Evolutionary conservation across 306 rosid species (phyloP), one percentile per base, ranked within the genome.

Genomic region (Vigna angularis): DNA sequence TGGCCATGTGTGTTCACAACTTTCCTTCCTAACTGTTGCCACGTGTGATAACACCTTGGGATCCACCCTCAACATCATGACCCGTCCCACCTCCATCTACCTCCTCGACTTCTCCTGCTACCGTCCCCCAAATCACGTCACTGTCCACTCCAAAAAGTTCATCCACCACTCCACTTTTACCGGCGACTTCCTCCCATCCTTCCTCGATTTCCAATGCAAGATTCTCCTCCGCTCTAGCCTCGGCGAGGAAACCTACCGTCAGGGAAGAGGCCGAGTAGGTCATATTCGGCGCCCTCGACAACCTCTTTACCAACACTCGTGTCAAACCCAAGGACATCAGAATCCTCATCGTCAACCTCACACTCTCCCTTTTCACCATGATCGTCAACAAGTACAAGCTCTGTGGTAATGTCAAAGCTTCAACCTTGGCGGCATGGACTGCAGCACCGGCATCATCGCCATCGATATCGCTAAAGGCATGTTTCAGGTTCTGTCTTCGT

Each of bases 351-450:
- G 93, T 91, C 79, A 87, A 84, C 61, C 96, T 92, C 6, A 87
- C 90, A 0, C 96, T 93, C 22, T 91, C 96, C 0, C 86, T 89
- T 5, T 91, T 93, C 0, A 87, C 96, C 1, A 85, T 89, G 90
- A 89, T 89, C 20, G 92, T 91, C 15, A 89, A 91, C 69, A 85
- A 69, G 61, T 91, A 91, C 57, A 89, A 87, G 4, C 51, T 91
- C 26, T 82, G 92, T 56, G 84, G 85, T 3, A 86, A 86, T 2
- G 69, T 86, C 10, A 66, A 59, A 88, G 83, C 73, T 86, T 88
- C 52, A 90, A 90, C 52, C 49, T 90, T 17, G 90, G 90, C 0
- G 92, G 94, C 0, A 88, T 90, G 92, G 94, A 92, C 10, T 90
- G 94, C 47, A 90, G 94, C 64, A 89, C 94, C 0, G 89, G 92